phyloP scores from a whole-genome alignment of 2,329 filamentous ascomycete species.

The Hypoxylon rubiginosum region DNA sequence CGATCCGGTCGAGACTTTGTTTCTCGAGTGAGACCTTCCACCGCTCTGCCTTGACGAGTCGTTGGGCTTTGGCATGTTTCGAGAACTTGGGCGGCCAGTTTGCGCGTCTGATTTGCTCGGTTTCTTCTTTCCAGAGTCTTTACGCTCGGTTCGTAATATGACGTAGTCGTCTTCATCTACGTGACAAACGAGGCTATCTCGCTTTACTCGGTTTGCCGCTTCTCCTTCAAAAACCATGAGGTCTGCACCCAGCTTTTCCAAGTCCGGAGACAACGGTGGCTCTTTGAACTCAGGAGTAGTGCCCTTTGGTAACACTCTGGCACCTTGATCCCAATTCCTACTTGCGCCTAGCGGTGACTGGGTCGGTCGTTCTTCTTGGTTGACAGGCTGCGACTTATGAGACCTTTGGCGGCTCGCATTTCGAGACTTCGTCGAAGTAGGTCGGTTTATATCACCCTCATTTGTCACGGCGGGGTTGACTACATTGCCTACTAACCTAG shows the following conservation, averaged over 20 bases:
- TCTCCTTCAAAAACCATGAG: constrained; percentile 44
- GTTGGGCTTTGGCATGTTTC: constrained; percentile 11
- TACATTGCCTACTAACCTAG: constrained; percentile 4
- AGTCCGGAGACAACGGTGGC: constrained; percentile 30
- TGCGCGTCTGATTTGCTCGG: constrained; percentile 16
- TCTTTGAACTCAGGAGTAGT: constrained; percentile 7
- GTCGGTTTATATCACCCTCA: constrained; percentile 38
- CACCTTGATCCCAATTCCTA: background rate
- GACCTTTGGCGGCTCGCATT: constrained; percentile 51
- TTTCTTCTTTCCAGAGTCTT: constrained; percentile 24
- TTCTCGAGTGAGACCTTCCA: constrained; percentile 31
- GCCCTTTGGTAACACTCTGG: background rate
- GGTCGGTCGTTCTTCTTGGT: background rate
- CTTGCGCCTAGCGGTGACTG: constrained; percentile 10
- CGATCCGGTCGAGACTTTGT: constrained; percentile 16
- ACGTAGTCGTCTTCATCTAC: constrained; percentile 47
- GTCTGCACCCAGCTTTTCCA: constrained; percentile 44
- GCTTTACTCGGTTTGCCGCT: constrained; percentile 28
- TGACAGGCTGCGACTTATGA: constrained; percentile 10
- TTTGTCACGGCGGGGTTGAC: background rate
- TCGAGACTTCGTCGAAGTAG: constrained; percentile 54
- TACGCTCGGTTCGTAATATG: constrained; percentile 29
- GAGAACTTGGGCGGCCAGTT: constrained; percentile 13
- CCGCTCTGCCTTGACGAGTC: constrained; percentile 9
- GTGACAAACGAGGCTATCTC: constrained; percentile 45